Base-by-base conservation (phyloP, 202 grass and related monocot species). In the Alloteropsis angusta region DNA sequence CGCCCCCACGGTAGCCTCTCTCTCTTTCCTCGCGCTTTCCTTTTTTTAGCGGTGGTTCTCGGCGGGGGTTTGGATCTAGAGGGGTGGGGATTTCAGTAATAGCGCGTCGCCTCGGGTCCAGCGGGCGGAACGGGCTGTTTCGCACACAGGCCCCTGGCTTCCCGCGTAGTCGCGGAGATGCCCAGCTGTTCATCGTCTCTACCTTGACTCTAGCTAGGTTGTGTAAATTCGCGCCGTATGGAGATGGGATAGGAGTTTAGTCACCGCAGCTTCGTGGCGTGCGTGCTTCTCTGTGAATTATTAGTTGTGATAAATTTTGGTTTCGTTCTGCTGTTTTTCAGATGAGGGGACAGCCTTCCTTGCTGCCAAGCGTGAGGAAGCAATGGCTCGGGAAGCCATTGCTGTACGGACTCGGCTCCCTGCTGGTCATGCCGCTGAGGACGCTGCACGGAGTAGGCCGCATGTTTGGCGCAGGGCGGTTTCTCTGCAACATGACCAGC, bases 361-460 rank as follows among this genome's bases (percentile, higher is more conserved):
- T 99, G 84, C 83, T 91, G 77, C 92, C 92, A 1, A 91, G 74
- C 58, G 73, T 87, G 84, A 84, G 92, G 81, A 95, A 87, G 53
- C 82, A 98, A 18, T 95, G 96, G 92, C 71, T 93, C 19, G 92
- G 92, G 54, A 94, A 94, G 47, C 81, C 91, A 5, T 64, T 98
- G 45, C 55, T 98, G 53, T 98, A 87, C 68, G 87, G 96, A 25
- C 86, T 95, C 22, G 87, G 92, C 50, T 74, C 83, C 26, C 67
- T 95, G 26, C 65, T 95, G 37, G 72, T 98, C 25, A 88, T 87
- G 74, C 96, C 96, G 2, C 85, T 98, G 16, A 94, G 90, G 85
- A 98, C 90, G 49, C 75, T 98, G 54, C 83, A 92, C 21, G 96
- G 92, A 38, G 96, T 88, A 70, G 87, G 89, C 3, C 83, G 87